Conservation (phyloP, 352 stramenopile genomes). For the Pythium plurisporium region DNA sequence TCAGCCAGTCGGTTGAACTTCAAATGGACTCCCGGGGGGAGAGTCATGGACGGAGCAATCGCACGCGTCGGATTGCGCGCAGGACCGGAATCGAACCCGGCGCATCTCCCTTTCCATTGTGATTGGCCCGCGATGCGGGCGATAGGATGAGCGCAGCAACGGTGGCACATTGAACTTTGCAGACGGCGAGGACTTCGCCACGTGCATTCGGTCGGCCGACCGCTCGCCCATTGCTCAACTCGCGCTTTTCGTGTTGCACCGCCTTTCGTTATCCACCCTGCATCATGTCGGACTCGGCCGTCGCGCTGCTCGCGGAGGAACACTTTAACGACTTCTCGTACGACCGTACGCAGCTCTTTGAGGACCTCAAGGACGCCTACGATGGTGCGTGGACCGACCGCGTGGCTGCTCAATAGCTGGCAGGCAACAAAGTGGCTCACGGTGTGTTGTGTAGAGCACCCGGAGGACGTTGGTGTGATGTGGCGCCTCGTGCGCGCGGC, state of each 20-base stretch:
- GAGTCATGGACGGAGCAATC: slow-evolving; percentile 4
- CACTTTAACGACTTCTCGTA: slow-evolving; percentile 75
- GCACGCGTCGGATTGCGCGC: slow-evolving; percentile 2
- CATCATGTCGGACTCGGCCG: slow-evolving; percentile 63
- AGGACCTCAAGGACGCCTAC: slow-evolving; percentile 41
- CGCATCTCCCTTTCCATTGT: slow-evolving; percentile 1
- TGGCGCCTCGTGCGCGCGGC: slow-evolving; percentile 32
- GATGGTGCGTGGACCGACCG: not conserved
- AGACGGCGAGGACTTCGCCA: too few relatives aligned
- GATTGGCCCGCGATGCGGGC: too few relatives aligned
- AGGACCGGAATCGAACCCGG: not conserved
- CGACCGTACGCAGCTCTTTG: slow-evolving; percentile 62
- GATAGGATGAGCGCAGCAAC: not conserved
- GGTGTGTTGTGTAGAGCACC: slow-evolving; percentile 8
- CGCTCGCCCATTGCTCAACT: too few relatives aligned
- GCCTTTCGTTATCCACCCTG: too few relatives aligned
- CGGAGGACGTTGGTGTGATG: slow-evolving; percentile 27
- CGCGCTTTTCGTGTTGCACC: too few relatives aligned
- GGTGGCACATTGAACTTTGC: too few relatives aligned
- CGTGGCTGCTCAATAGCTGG: too few relatives aligned
- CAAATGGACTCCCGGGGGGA: not conserved
- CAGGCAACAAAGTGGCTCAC: not conserved
- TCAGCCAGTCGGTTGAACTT: not conserved
- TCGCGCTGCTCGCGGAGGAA: slow-evolving; percentile 68
- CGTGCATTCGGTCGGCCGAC: too few relatives aligned